phyloP scores from a whole-genome alignment of 2,329 filamentous ascomycete genomes.

The Reticulascus tulasneorum region DNA sequence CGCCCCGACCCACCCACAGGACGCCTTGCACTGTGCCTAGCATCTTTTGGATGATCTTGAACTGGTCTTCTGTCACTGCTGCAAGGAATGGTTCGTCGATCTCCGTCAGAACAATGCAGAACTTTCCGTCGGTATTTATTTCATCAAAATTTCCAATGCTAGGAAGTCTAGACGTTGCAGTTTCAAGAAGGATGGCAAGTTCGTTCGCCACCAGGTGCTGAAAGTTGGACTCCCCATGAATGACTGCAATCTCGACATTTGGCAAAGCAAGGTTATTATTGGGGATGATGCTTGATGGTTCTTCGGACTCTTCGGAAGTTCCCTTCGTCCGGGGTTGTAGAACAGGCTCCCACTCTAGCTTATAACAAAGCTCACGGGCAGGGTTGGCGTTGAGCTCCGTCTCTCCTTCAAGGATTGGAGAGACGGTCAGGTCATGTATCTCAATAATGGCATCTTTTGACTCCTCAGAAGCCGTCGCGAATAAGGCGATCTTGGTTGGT shows the following conservation, averaged over 20 bases:
- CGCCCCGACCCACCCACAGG: conserved; percentile 37
- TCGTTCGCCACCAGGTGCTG: conserved; percentile 13
- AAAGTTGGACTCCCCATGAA: conserved; percentile 13
- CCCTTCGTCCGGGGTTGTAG: conserved; percentile 6
- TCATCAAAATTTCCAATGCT: conserved; percentile 18
- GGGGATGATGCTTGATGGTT: background rate
- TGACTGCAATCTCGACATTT: conserved; percentile 14
- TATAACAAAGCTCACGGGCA: conserved; percentile 18
- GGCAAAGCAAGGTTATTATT: conserved; percentile 4
- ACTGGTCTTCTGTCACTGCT: conserved; percentile 31
- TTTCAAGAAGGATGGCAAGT: conserved; percentile 10
- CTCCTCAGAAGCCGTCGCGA: conserved; percentile 10
- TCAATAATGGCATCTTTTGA: conserved; percentile 17
- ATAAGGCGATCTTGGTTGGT: conserved; percentile 15
- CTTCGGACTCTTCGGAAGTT: background rate
- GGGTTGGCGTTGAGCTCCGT: conserved; percentile 10
- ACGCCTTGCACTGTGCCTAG: conserved; percentile 29
- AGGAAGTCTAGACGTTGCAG: conserved; percentile 13
- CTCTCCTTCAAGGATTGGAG: conserved; percentile 16
- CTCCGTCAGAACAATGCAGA: conserved; percentile 40
- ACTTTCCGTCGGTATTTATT: conserved; percentile 16
- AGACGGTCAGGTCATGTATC: conserved; percentile 19
- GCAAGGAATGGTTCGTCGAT: conserved; percentile 40
- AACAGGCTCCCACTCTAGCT: conserved; percentile 18
- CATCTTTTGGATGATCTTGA: conserved; percentile 31